phyloP scores from a whole-genome alignment of 1,284 basidiomycete genomes.

The Trametes polyzona region DNA sequence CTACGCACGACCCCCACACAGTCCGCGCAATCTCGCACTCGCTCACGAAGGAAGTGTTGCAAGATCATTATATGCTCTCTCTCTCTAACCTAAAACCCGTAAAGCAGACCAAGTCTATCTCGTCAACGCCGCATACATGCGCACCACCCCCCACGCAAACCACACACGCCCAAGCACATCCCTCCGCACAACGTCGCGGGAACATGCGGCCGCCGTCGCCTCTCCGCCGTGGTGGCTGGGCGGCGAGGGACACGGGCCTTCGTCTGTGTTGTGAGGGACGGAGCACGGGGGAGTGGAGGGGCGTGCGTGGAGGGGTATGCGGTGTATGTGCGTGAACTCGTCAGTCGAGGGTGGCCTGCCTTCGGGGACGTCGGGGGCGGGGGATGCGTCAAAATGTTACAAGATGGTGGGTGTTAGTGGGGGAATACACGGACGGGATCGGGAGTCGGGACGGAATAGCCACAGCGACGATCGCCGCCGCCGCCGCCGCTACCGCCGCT shows the following conservation, averaged over 20 bases:
- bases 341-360: background rate
- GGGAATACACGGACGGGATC: too few species aligned
- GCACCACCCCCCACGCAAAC: conserved; percentile 1
- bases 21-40: too few species aligned
- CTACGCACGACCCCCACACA: too few species aligned
- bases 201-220: background rate
- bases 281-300: background rate
- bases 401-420: too few species aligned
- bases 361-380: background rate
- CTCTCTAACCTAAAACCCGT: conserved; percentile 15
- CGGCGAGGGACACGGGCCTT: background rate
- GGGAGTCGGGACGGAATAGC: background rate
- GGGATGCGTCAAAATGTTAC: too few species aligned
- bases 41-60: background rate
- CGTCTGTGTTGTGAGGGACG: too few species aligned
- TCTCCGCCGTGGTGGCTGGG: too few species aligned
- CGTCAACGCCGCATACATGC: conserved; percentile 4
- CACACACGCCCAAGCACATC: background rate
- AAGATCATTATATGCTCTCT: conserved; percentile 23
- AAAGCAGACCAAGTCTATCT: conserved; percentile 11
- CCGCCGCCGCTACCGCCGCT: conserved; percentile 6
- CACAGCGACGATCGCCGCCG: background rate
- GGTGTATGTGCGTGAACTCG: background rate
- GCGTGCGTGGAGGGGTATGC: background rate
- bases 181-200: background rate